Conservation (phyloP, 2,329 filamentous ascomycete genomes). For the Fusarium sp. region DNA sequence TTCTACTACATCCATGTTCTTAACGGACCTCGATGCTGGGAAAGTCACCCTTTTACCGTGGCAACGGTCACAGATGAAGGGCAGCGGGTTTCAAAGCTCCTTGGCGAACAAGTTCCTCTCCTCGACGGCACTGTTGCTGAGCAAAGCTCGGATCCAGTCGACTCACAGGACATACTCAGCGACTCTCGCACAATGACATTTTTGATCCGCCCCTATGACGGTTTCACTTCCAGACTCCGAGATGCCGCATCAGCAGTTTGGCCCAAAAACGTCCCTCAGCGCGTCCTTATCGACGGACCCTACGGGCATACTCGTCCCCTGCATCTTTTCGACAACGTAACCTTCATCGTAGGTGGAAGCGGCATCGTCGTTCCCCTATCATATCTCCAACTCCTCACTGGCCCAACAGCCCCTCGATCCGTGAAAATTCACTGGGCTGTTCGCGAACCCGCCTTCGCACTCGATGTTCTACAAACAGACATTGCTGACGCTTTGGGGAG, state of each 20-base stretch:
- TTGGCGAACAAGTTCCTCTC: constrained; percentile 47
- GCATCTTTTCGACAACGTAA: constrained; percentile 49
- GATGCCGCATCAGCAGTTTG: constrained; percentile 41
- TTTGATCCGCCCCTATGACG: constrained; percentile 57
- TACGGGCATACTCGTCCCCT: constrained; percentile 55
- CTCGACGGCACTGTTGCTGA: constrained; percentile 35
- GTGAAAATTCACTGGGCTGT: constrained; percentile 56
- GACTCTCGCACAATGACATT: constrained; percentile 48
- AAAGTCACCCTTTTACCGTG: constrained; percentile 62
- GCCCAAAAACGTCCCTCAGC: constrained; percentile 41
- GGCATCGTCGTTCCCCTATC: constrained; percentile 55
- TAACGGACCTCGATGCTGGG: constrained; percentile 53
- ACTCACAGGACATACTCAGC: not conserved
- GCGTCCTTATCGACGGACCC: constrained; percentile 56
- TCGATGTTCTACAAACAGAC: constrained; percentile 48
- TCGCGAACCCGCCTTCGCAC: constrained; percentile 51
- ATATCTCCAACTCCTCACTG: constrained; percentile 47
- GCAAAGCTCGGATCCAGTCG: not conserved
- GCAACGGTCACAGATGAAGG: constrained; percentile 43
- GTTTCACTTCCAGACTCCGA: constrained; percentile 53
- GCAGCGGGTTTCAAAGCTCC: constrained; percentile 23
- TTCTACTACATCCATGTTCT: constrained; percentile 58
- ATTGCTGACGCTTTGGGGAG: constrained; percentile 43
- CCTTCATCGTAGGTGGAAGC: constrained; percentile 57
- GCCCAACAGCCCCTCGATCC: constrained; percentile 19